phyloP scores from a whole-genome alignment of 177 flowering plant species.

The Vitis hybrid region DNA sequence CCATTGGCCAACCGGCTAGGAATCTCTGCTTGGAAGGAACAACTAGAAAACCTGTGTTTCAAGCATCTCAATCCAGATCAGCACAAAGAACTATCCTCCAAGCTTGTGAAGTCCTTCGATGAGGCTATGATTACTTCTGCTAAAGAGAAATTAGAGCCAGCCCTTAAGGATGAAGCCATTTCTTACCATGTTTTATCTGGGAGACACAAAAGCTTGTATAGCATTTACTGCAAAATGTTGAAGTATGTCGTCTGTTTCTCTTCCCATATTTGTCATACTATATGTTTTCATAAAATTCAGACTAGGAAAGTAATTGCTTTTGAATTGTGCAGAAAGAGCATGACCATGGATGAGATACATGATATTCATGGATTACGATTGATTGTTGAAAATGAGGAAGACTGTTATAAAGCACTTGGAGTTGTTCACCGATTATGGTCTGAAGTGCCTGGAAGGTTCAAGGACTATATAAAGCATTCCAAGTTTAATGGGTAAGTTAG shows the following conservation, averaged over 20 bases:
- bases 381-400: conserved; percentile 79
- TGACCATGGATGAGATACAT: conserved; percentile 83
- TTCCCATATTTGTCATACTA: conserved; percentile 4
- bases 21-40: conserved; percentile 88
- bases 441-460: conserved; percentile 79
- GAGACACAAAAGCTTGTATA: conserved; percentile 88
- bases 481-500: conserved; percentile 84
- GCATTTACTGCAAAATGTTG: conserved; percentile 86
- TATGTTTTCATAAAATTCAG: too few species aligned
- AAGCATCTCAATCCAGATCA: conserved; percentile 79
- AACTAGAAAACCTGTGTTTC: conserved; percentile 86
- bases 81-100: conserved; percentile 65
- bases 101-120: conserved; percentile 64
- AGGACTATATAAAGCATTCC: conserved; percentile 79
- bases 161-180: conserved; percentile 62
- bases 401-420: conserved; percentile 70
- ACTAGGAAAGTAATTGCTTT: not conserved
- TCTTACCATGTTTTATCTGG: conserved; percentile 70
- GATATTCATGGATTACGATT: conserved; percentile 89
- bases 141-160: conserved; percentile 60
- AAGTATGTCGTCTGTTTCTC: conserved; percentile 57
- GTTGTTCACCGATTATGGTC: conserved; percentile 79
- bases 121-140: conserved; percentile 74
- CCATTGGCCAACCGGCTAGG: conserved; percentile 95
- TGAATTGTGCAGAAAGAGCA: conserved; percentile 68